Conservation (phyloP, 768 basidiomycete species). For the Xerocomellus dryophilus region DNA sequence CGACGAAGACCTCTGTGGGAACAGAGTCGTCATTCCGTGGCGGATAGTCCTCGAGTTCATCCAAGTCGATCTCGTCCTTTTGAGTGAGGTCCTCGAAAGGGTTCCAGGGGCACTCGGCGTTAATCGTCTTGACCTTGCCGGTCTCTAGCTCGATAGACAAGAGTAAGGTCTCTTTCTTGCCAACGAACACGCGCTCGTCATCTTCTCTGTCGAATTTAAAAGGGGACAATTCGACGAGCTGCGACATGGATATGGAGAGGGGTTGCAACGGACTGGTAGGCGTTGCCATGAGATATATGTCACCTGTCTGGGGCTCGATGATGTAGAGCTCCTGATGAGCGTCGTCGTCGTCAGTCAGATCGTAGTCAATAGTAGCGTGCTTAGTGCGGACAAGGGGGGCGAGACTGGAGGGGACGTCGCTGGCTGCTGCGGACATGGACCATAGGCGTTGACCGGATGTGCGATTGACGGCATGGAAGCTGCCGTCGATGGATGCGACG, state of each 20-base stretch:
- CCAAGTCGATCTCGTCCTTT: conserved; percentile 46
- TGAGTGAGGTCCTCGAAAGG: conserved; percentile 54
- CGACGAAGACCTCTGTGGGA: conserved; percentile 55
- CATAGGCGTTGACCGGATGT: conserved; percentile 79
- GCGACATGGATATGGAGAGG: conserved; percentile 87
- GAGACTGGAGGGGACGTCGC: conserved; percentile 50
- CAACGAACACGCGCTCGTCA: conserved; percentile 76
- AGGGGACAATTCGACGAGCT: conserved; percentile 85
- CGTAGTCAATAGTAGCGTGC: conserved; percentile 57
- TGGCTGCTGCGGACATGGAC: conserved; percentile 74
- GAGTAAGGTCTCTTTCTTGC: conserved; percentile 84
- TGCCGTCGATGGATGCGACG: conserved; percentile 91
- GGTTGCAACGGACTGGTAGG: conserved; percentile 73
- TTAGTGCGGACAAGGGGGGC: conserved; percentile 72
- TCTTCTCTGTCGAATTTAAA: conserved; percentile 65
- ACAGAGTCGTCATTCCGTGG: conserved; percentile 28
- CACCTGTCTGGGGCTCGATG: conserved; percentile 92
- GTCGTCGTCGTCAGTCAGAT: conserved; percentile 52
- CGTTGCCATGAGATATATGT: conserved; percentile 81
- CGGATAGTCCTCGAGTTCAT: conserved; percentile 55
- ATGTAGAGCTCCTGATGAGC: conserved; percentile 75
- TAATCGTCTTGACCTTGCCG: conserved; percentile 72
- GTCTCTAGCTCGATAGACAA: conserved; percentile 74
- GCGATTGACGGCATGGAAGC: conserved; percentile 89
- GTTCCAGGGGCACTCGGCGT: conserved; percentile 77